Base-by-base conservation (phyloP, 1,139 yeast genomes). In the Candida freyschussii region DNA sequence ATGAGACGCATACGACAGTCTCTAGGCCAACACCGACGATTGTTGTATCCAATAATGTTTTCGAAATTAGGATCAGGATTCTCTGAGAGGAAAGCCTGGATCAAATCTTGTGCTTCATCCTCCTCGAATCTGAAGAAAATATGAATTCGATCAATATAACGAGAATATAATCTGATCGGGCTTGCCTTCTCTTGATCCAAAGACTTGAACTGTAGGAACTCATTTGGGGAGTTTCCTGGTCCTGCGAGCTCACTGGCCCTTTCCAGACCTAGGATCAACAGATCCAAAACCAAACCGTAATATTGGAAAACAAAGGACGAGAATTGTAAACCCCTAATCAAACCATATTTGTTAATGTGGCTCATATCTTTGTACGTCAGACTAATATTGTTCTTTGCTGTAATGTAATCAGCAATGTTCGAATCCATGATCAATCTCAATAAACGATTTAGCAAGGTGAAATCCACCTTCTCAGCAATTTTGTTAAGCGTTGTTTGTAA, bases 1-100 rank as follows among this genome's bases (percentile, higher is more conserved):
- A 89, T 80, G 32, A 91, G 62, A 45, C 89, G 74, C 98, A 93
- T 91, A 41, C 97, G 70, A 13, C 79, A 65, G 55, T 91, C 98
- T 31, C 85, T 66, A 4, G 98, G 96, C 99, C 99, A 93, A 54
- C 97, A 87, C 33, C 78, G 77, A 47, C 83, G 85, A 47, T 86
- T 86, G 47, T 84, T 85, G 56, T 89, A 91, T 0, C 94, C 95
- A 16, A 82, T 76, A n/a, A 80, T 78, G 45, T 79, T 81, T 50
- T 84, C 94, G 56, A 82, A 82, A 50, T 84, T 84, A 0, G 96
- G 95, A 60, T 87, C 96, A 0, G 96, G 96, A 49, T 86, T 83
- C 45, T 86, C 95, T 0, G 81, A 67, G 23, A 87, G 59, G 50
- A 69, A 89, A 19, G 85, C 86, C 42, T 81, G 82, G 19, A 84